These are phyloP conservation scores for Erucastrum elatum DNA, from an alignment of 345 rosid species.

Conservation along the genomic window DNA sequence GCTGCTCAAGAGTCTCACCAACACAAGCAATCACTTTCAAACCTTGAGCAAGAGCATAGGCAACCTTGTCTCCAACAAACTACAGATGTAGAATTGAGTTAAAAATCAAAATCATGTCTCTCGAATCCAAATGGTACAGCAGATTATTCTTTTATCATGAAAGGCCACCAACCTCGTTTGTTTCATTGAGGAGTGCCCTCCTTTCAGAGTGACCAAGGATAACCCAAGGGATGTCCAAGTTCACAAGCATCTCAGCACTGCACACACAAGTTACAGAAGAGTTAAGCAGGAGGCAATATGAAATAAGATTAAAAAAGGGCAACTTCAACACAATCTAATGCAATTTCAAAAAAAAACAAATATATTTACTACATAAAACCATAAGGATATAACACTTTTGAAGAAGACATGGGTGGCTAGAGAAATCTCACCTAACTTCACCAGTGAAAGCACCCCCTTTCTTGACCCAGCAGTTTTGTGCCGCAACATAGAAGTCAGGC, in stretches of 20 bases:
- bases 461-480: slow-evolving; percentile 94
- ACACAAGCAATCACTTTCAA: slow-evolving; percentile 93
- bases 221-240: slow-evolving; percentile 84
- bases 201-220: slow-evolving; percentile 96
- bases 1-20: slow-evolving; percentile 91
- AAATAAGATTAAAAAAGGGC: not conserved
- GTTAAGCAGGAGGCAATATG: not conserved
- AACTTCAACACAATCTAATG: not conserved
- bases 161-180: slow-evolving; percentile 58
- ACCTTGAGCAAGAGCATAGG: slow-evolving; percentile 89
- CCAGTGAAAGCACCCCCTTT: slow-evolving; percentile 99
- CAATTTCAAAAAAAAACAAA: slow-evolving; percentile 15
- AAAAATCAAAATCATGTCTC: not conserved
- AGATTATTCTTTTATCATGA: too few relatives aligned
- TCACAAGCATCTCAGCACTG: slow-evolving; percentile 93
- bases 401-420: not conserved
- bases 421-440: slow-evolving; percentile 66
- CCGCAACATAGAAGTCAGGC: slow-evolving; percentile 81
- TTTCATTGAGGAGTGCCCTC: slow-evolving; percentile 62
- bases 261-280: slow-evolving; percentile 4
- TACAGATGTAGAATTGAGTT: slow-evolving; percentile 30
- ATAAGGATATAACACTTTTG: not conserved
- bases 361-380: too few relatives aligned
- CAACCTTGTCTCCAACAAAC: slow-evolving; percentile 91
- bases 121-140: not conserved